phyloP scores from a whole-genome alignment of 139 green algal species.

The Chlorella vulgaris region DNA sequence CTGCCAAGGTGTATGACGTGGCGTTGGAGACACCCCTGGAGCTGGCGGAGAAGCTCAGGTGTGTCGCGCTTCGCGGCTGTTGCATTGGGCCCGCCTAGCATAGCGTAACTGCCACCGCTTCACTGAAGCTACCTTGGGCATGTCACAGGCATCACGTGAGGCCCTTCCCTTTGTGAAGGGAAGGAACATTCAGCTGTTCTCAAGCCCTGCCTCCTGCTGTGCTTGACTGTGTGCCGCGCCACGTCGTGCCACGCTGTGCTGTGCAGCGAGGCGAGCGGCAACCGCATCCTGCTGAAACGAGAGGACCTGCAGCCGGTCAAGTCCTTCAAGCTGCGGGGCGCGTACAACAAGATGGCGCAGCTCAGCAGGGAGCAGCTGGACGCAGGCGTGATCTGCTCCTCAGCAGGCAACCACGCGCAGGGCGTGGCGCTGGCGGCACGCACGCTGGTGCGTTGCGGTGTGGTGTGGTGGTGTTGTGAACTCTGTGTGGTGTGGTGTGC shows the following conservation, averaged over 20 bases:
- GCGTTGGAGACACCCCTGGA: constrained; percentile 87
- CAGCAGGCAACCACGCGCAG: constrained; percentile 96
- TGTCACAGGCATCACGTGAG: too few relatives aligned
- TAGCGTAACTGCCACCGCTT: too few relatives aligned
- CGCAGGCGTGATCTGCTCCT: constrained; percentile 91
- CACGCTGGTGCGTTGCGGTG: constrained; percentile 59
- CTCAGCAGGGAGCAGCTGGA: constrained; percentile 73
- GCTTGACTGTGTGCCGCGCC: too few relatives aligned
- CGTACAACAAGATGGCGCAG: constrained; percentile 93
- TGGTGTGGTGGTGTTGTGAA: neutral
- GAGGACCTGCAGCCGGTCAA: constrained; percentile 96
- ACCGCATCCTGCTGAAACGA: constrained; percentile 84
- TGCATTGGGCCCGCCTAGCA: neutral
- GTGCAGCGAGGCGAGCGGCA: constrained; percentile 50
- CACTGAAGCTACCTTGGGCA: too few relatives aligned
- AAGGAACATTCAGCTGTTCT: too few relatives aligned
- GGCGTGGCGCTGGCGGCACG: constrained; percentile 87
- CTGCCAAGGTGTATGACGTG: constrained; percentile 92
- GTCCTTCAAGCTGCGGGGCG: constrained; percentile 95
- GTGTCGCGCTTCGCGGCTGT: neutral
- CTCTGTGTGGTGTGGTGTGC: neutral
- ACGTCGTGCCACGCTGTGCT: too few relatives aligned
- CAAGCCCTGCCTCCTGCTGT: too few relatives aligned
- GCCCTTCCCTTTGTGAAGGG: too few relatives aligned
- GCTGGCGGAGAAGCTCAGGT: constrained; percentile 71